A percentile compares a stretch with the other conserved stretches of the same genome.
phyloP scores from a whole-genome alignment of 345 rosid genomes.

The Jatropha curcas region DNA sequence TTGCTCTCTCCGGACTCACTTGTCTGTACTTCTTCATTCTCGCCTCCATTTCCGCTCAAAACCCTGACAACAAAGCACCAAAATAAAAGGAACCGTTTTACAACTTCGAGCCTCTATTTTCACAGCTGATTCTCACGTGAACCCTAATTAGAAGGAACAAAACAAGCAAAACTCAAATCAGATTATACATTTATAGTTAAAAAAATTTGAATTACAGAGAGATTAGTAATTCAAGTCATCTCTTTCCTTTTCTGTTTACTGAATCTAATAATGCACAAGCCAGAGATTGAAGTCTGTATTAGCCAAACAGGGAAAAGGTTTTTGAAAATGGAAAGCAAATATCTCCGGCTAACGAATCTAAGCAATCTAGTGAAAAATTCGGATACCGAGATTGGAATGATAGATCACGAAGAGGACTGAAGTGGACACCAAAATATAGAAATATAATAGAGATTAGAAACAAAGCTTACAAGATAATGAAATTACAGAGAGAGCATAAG shows the following conservation, averaged over 20 bases:
- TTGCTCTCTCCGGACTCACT: constrained; percentile 92
- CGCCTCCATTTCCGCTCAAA: constrained; percentile 50
- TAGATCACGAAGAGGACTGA: not conserved
- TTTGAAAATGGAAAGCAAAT: too few species aligned
- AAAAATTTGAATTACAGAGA: not conserved
- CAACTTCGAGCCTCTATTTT: not conserved
- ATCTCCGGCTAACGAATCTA: not conserved
- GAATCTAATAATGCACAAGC: not conserved
- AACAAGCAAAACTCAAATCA: not conserved
- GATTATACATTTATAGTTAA: not conserved
- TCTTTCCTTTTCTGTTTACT: not conserved
- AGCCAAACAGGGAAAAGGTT: not conserved
- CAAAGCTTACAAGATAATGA: not conserved
- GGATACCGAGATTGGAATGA: not conserved
- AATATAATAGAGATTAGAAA: not conserved
- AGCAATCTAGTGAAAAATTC: not conserved
- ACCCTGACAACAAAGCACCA: not conserved
- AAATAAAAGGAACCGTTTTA: not conserved
- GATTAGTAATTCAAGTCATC: too few species aligned
- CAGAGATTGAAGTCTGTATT: not conserved
- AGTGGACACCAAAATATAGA: not conserved
- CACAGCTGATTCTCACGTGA: not conserved
- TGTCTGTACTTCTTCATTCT: constrained; percentile 76
- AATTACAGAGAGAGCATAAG: too few species aligned
- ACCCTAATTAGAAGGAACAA: not conserved